Percentiles rank a stretch among this genome's conserved stretches.
Evolutionary conservation across 2,329 filamentous ascomycete species (phyloP).

Genomic region (Magnaporthiopsis rhizophila): DNA sequence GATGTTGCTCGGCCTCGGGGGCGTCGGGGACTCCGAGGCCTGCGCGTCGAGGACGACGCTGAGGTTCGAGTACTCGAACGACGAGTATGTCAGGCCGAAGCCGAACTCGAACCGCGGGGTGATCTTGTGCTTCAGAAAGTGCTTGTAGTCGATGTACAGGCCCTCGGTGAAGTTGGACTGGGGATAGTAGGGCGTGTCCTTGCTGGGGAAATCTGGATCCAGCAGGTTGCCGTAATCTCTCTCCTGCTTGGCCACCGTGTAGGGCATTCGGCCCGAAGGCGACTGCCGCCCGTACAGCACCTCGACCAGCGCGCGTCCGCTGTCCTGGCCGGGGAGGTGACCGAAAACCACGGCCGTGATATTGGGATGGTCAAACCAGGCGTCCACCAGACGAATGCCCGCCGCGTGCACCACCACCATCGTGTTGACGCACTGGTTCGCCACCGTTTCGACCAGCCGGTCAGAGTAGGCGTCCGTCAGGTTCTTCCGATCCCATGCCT

Average conservation of each 20-base stretch:
- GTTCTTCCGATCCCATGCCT: constrained; percentile 57
- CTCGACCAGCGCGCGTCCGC: constrained; percentile 45
- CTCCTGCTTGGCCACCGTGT: constrained; percentile 49
- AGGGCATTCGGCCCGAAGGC: constrained; percentile 51
- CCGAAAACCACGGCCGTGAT: constrained; percentile 57
- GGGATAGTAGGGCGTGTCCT: constrained; percentile 42
- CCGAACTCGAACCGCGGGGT: constrained; percentile 47
- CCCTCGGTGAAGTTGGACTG: constrained; percentile 45
- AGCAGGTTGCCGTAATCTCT: constrained; percentile 45
- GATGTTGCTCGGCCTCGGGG: constrained; percentile 30
- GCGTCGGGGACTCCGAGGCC: constrained; percentile 24
- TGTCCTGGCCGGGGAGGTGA: constrained; percentile 57
- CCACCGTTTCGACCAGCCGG: constrained; percentile 46
- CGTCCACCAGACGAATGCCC: constrained; percentile 51
- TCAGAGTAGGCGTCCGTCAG: constrained; percentile 61
- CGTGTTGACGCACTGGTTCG: constrained; percentile 51
- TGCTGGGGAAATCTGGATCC: constrained; percentile 32
- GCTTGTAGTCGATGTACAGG: constrained; percentile 45
- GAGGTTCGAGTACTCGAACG: constrained; percentile 39
- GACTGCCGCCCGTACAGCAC: constrained; percentile 50
- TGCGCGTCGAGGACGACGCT: constrained; percentile 22
- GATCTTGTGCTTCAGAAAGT: constrained; percentile 41
- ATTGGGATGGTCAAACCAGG: constrained; percentile 54
- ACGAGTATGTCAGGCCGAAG: constrained; percentile 48
- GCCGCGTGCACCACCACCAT: constrained; percentile 60